Base-by-base conservation (phyloP, 805 yeast genomes). In the Starmerella davenportii region DNA sequence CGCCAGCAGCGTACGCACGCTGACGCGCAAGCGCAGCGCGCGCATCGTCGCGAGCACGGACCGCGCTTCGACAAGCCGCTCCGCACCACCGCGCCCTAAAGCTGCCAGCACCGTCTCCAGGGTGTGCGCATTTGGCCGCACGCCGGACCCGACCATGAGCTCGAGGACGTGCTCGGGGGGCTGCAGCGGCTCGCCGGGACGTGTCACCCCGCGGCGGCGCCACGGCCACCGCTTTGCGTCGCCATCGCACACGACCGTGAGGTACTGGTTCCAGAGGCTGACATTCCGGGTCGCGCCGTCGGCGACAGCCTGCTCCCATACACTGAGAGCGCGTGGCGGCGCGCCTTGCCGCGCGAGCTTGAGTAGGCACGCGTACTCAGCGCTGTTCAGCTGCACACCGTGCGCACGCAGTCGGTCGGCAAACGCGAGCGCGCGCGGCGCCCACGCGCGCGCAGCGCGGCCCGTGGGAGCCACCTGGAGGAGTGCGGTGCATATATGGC, bases 211-310 rank as follows among this genome's bases (percentile, higher is more conserved):
- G 7, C 16, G 5, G n/a, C 16, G 7, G 17, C 37, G 38, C 48
- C 48, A 43, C 4, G 50, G 47, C 59, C 58, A 57, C 39, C 40
- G 47, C 30, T 35, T 39, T 30, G 55, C 52, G 37, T 46, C 45
- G 9, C 52, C 55, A 25, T 49, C 53, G 32, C 57, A 52, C 5
- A 51, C 42, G 1, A 57, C 60, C 39, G 34, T 36, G 27, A 58
- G 52, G 39, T 57, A 58, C 24, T 49, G 50, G 44, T 58, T 58
- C 60, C 60, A 57, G 34, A 56, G 50, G 18, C 43, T 44, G 14
- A 52, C 43, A 18, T 50, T 49, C 29, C 29, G 34, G 24, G 45
- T 36, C 36, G 11, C 25, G 9, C 25, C 25, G 25, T 23, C 25
- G 25, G 11, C 11, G 25, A 7, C 11, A 46, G 47, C 20, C 51